Evolutionary conservation across 192 early-diverging fungal species (phyloP).

Genomic region (Coemansia sp.): DNA sequence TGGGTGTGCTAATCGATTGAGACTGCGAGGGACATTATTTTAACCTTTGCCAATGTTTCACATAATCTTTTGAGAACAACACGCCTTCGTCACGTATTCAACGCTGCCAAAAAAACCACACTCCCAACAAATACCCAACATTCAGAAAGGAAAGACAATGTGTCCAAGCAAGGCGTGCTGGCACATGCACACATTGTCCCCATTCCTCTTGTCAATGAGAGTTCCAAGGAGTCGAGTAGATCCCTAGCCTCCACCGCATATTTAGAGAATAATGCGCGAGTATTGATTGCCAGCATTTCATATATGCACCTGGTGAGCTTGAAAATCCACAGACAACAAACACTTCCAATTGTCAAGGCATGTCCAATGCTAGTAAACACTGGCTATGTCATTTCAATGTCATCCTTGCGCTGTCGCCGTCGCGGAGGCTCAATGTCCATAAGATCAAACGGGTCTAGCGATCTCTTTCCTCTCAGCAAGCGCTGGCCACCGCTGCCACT

Average conservation of each 20-base stretch:
- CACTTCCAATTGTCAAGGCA: too few relatives aligned
- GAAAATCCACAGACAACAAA: background rate
- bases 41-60: too few relatives aligned
- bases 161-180: background rate
- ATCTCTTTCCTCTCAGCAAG: conserved; percentile 19
- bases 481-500: background rate
- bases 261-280: background rate
- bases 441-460: conserved; percentile 19
- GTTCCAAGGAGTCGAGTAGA: background rate
- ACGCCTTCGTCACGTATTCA: background rate
- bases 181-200: background rate
- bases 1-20: too few relatives aligned
- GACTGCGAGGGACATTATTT: too few relatives aligned
- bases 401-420: conserved; percentile 40
- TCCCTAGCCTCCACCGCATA: background rate
- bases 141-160: background rate
- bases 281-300: background rate
- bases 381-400: conserved; percentile 32
- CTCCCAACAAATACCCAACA: too few relatives aligned
- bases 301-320: background rate
- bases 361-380: background rate
- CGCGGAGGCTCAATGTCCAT: conserved; percentile 51
- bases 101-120: background rate
- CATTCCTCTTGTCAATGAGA: background rate
- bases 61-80: too few relatives aligned